Base-by-base conservation (phyloP, 2,329 filamentous ascomycete species). In the Hypoxylon sp. region DNA sequence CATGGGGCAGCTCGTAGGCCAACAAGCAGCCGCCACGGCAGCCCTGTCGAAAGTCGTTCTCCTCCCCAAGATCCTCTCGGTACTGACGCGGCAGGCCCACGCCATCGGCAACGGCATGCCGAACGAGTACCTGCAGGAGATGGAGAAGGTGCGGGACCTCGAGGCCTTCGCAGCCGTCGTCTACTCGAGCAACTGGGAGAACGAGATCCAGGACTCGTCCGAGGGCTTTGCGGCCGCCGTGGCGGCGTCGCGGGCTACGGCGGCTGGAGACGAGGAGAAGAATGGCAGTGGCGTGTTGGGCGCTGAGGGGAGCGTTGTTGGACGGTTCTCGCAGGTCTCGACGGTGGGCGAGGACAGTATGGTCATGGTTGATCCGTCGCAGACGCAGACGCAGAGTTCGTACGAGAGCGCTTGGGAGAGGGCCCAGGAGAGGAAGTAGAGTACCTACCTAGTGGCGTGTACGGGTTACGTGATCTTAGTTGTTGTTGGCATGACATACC, bases 71-170 rank as follows among this genome's bases (percentile, higher is more conserved):
- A 91, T 97, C 58, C 85, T 99, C 37, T 97, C 95, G 2, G 91
- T 97, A 5, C 88, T 98, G 74, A 96, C 94, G 42, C 89, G 93
- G 72, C 94, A 99, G 82, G 95, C 95, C 4, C 94, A 97, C 79
- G 87, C 85, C 59, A 97, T 99, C 73, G 95, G 94, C 57, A 91
- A 91, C 75, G 93, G 93, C 73, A 87, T 88, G 81, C 89, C 86
- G 63, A 93, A 88, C 79, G 90, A 87, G 82, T 92, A 92, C 77
- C 84, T 92, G 32, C 86, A 89, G 74, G 88, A 90, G 42, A 93
- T 97, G 85, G 93, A 97, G 80, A 80, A 85, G 58, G 91, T 94
- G 42, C 85, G 87, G 29, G 92, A 94, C 68, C 84, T 97, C 8
- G 92, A 94, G 78, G 92, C 91, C 0, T 97, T 97, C 78, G 92